These are phyloP conservation scores for Trichoderma hamatum DNA, from an alignment of 2,329 filamentous ascomycete genomes.

Conservation along the genomic window DNA sequence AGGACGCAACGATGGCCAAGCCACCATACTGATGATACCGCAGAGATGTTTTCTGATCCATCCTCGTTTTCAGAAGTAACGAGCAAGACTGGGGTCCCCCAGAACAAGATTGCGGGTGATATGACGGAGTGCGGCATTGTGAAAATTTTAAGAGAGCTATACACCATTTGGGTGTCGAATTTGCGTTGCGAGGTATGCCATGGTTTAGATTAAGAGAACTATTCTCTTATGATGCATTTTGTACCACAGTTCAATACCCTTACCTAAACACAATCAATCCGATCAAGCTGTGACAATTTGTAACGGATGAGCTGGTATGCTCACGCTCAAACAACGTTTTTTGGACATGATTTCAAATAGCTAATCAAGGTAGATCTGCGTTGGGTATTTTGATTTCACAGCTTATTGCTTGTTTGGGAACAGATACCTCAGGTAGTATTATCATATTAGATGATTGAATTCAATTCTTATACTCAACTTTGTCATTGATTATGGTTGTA, in stretches of 20 bases:
- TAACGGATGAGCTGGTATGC: background rate
- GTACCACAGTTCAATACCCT: background rate
- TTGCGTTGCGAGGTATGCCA: background rate
- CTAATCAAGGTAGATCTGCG: background rate
- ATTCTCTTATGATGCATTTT: background rate
- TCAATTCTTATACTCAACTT: background rate
- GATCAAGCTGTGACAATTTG: background rate
- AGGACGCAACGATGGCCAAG: conserved; percentile 48
- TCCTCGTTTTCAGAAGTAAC: conserved; percentile 47
- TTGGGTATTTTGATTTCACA: background rate
- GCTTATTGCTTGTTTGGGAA: background rate
- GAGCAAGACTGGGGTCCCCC: conserved; percentile 46
- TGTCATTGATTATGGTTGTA: background rate
- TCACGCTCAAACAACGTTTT: background rate
- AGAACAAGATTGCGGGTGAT: conserved; percentile 46
- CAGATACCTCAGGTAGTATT: background rate
- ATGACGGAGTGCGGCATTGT: conserved; percentile 33
- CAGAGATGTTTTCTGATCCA: conserved; percentile 45
- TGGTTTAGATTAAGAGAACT: background rate
- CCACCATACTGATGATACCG: conserved; percentile 52
- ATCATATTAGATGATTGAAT: background rate
- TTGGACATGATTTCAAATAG: background rate
- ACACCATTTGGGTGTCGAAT: background rate
- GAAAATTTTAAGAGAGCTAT: background rate
- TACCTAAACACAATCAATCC: background rate